Percentiles rank a stretch among this genome's conserved stretches.
Conservation (phyloP, 345 rosid species). For the Rhodamnia argentea region DNA sequence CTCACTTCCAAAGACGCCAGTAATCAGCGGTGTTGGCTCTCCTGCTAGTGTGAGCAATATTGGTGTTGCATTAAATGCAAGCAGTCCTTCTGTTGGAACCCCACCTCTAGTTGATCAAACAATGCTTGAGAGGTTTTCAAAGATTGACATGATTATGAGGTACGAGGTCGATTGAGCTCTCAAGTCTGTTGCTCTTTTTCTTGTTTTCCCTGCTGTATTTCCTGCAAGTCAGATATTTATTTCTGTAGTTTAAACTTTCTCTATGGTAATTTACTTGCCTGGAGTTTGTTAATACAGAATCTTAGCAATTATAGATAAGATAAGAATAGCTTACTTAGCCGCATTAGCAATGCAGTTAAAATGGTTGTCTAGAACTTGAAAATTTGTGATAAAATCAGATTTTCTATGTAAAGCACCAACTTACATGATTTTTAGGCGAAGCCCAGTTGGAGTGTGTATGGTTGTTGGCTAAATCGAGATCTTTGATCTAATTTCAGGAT, state of each 20-base stretch:
- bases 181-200: neutral
- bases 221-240: neutral
- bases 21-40: slow-evolving; percentile 76
- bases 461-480: neutral
- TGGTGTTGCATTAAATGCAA: slow-evolving; percentile 50
- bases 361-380: neutral
- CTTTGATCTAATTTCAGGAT: neutral
- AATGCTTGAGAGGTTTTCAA: slow-evolving; percentile 70
- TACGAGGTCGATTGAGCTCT: slow-evolving; percentile 11
- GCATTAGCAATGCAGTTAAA: neutral
- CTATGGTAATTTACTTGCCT: neutral
- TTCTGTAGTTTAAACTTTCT: neutral
- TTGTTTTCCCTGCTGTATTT: neutral
- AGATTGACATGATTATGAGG: slow-evolving; percentile 78
- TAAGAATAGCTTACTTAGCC: neutral
- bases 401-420: neutral
- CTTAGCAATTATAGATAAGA: neutral
- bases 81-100: slow-evolving; percentile 78
- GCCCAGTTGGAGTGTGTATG: neutral
- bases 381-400: neutral
- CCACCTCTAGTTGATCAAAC: slow-evolving; percentile 56
- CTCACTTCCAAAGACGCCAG: slow-evolving; percentile 68
- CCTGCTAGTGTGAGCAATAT: slow-evolving; percentile 87
- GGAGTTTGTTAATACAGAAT: neutral
- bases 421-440: neutral